Evolutionary conservation across 371 early-diverging fungal species (phyloP).

Genomic region (Saksenaea vasiformis): DNA sequence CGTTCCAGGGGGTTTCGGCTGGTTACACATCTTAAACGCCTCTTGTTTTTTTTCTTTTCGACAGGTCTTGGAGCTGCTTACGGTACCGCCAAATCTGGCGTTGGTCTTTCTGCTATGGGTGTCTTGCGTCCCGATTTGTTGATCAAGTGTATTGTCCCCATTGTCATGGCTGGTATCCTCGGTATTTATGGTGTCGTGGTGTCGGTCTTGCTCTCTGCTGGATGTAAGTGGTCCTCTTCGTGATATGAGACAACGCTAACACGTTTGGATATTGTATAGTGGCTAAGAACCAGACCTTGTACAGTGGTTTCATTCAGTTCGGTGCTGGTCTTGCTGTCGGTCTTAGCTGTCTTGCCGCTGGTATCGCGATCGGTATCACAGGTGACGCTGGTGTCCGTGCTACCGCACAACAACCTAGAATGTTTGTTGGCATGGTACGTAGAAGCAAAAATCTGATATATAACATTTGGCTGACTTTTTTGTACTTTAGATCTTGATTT

Average conservation of each 20-base stretch:
- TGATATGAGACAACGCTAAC: neutral
- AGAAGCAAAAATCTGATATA: constrained; percentile 26
- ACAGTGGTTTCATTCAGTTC: constrained; percentile 88
- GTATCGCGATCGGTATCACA: constrained; percentile 96
- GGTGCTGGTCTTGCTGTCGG: constrained; percentile 95
- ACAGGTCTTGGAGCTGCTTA: constrained; percentile 93
- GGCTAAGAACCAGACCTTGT: constrained; percentile 55
- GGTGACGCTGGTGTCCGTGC: constrained; percentile 96
- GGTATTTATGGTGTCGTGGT: constrained; percentile 97
- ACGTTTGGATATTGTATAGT: constrained; percentile 30
- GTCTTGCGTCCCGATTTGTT: constrained; percentile 94
- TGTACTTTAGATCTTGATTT: constrained; percentile 68
- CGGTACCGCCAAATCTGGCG: constrained; percentile 97
- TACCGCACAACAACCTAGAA: constrained; percentile 89
- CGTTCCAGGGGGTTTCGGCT: constrained; percentile 10
- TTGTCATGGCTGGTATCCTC: constrained; percentile 99
- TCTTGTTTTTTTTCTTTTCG: neutral
- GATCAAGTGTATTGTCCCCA: constrained; percentile 91
- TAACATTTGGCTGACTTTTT: neutral
- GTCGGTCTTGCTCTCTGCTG: constrained; percentile 83
- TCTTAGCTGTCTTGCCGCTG: constrained; percentile 92
- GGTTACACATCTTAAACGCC: neutral
- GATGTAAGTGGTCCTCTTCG: constrained; percentile 57
- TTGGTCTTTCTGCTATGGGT: constrained; percentile 95
- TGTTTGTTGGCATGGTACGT: constrained; percentile 90